Conservation (phyloP, 2,329 filamentous ascomycete species). For the Fusarium setosum region DNA sequence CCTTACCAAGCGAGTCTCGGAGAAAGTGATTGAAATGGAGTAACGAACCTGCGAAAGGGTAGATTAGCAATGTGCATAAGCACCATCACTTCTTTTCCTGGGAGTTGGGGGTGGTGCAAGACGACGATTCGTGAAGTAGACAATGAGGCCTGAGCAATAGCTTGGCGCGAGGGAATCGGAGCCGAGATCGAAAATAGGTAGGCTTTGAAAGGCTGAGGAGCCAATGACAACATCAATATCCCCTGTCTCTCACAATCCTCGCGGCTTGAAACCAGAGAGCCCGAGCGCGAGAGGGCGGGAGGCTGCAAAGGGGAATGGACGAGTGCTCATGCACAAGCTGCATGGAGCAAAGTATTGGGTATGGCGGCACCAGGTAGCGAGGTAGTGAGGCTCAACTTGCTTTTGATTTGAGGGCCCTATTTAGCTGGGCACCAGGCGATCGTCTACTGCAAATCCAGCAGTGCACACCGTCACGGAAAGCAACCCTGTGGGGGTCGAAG, state of each 20-base stretch:
- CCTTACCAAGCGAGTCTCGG: not conserved
- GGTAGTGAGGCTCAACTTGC: slow-evolving; percentile 3
- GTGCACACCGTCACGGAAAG: no score
- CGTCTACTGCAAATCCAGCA: no score
- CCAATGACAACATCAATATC: not conserved
- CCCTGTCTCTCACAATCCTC: not conserved
- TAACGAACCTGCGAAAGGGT: not conserved
- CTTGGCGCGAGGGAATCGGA: slow-evolving; percentile 1
- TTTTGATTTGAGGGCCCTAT: slow-evolving; percentile 3
- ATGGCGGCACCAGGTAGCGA: slow-evolving; percentile 9
- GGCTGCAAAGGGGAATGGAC: not conserved
- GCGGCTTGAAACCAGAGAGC: no score
- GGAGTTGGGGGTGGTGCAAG: not conserved
- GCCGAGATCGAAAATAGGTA: not conserved
- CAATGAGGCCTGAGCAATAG: not conserved
- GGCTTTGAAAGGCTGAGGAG: no score
- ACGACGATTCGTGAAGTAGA: not conserved
- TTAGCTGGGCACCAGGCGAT: not conserved
- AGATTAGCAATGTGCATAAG: not conserved
- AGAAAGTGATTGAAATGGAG: not conserved
- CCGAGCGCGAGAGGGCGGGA: not conserved
- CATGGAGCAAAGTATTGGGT: slow-evolving; percentile 18
- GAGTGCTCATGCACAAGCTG: not conserved
- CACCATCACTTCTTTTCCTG: not conserved
- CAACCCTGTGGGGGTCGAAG: not conserved